Percentiles rank a stretch among this genome's conserved stretches.
phyloP scores from a whole-genome alignment of 2,329 filamentous ascomycete genomes.

The Alternaria arborescens region DNA sequence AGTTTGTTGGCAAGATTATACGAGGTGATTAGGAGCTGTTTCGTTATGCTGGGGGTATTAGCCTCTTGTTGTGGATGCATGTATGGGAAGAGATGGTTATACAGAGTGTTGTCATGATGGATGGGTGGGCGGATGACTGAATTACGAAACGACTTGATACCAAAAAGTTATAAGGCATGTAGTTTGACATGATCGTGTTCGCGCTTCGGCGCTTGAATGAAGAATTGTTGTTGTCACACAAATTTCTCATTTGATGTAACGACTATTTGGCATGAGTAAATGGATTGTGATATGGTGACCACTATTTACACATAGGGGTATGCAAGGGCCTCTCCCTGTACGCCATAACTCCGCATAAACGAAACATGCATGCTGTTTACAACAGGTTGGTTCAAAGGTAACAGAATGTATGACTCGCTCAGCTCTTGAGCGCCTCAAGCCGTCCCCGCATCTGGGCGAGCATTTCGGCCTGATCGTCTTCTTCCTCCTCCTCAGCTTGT shows the following conservation, averaged over 20 bases:
- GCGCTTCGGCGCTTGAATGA: not conserved
- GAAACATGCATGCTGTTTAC: not conserved
- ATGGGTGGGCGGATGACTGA: not conserved
- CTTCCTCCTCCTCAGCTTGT: slow-evolving; percentile 72
- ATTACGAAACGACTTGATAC: not conserved
- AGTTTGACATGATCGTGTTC: not conserved
- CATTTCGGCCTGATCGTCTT: slow-evolving; percentile 87
- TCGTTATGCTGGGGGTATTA: not conserved
- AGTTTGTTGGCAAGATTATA: slow-evolving; percentile 50
- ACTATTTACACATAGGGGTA: not conserved
- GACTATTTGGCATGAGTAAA: not conserved
- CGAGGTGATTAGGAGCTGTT: slow-evolving; percentile 26
- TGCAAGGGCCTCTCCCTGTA: not conserved
- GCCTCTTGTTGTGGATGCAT: not conserved
- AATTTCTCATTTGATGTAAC: not conserved
- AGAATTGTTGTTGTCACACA: not conserved
- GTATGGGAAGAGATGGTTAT: no score
- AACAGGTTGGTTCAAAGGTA: not conserved
- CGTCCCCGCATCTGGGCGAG: slow-evolving; percentile 94
- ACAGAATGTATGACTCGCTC: slow-evolving; percentile 30
- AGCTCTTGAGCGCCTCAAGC: slow-evolving; percentile 90
- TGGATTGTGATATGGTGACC: not conserved
- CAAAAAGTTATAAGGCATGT: not conserved
- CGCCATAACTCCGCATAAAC: slow-evolving; percentile 3
- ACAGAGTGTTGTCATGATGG: not conserved